Conservation (phyloP, 176 grass and related monocot species). For the Eleusine indica region DNA sequence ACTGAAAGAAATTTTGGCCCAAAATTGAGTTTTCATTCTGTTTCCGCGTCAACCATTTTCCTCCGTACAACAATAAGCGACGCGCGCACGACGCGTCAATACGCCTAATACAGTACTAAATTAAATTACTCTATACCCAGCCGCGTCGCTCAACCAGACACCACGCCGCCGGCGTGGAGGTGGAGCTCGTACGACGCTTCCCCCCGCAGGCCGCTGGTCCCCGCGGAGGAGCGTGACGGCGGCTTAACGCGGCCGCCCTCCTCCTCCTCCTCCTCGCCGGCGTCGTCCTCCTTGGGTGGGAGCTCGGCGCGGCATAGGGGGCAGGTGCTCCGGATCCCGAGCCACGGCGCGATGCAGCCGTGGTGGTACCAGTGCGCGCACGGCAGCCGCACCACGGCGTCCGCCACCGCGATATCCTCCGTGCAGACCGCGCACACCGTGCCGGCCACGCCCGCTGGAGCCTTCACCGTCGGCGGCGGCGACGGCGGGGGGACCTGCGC, state of each 20-base stretch:
- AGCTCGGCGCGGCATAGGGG: slow-evolving; percentile 61
- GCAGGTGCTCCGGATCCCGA: slow-evolving; percentile 52
- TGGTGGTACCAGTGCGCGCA: slow-evolving; percentile 62
- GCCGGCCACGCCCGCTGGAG: slow-evolving; percentile 29
- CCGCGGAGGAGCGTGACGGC: background rate
- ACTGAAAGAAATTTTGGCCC: background rate
- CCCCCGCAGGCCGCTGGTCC: slow-evolving; percentile 4
- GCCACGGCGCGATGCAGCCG: slow-evolving; percentile 57
- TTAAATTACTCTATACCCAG: background rate
- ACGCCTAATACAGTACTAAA: background rate
- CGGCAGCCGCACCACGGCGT: slow-evolving; percentile 43
- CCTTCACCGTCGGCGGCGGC: slow-evolving; percentile 32
- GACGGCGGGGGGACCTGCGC: background rate
- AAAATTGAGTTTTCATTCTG: background rate
- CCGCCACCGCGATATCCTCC: slow-evolving; percentile 47
- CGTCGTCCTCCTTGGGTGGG: slow-evolving; percentile 14
- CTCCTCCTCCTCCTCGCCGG: background rate
- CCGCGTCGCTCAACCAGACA: slow-evolving; percentile 33
- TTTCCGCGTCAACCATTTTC: background rate
- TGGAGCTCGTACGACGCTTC: slow-evolving; percentile 19
- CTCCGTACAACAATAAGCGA: background rate
- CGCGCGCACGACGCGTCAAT: background rate
- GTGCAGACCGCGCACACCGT: slow-evolving; percentile 54
- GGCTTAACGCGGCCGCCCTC: background rate
- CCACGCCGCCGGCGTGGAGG: slow-evolving; percentile 16